Percentiles rank a stretch among this genome's conserved stretches.
Conservation (phyloP, 257 asterid species). For the Eucommia ulmoides region DNA sequence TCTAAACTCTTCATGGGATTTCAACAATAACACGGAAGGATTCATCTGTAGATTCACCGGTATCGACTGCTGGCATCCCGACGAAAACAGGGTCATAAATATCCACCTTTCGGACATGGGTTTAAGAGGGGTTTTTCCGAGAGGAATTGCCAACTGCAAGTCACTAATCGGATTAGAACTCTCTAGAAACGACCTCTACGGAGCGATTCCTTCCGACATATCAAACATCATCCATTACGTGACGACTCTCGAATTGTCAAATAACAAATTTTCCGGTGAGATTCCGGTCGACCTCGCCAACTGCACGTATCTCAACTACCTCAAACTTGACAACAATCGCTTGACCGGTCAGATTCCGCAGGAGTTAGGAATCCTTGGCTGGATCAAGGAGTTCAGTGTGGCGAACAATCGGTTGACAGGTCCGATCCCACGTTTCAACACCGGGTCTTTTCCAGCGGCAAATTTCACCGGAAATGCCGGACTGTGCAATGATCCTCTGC, state of each 20-base stretch:
- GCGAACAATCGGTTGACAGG: slow-evolving; percentile 22
- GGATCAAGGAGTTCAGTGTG: slow-evolving; percentile 24
- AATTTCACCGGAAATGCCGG: slow-evolving; percentile 45
- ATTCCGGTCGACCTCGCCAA: slow-evolving; percentile 48
- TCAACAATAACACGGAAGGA: slow-evolving; percentile 39
- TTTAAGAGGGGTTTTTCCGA: slow-evolving; percentile 69
- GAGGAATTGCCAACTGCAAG: slow-evolving; percentile 36
- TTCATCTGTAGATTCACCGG: slow-evolving; percentile 58
- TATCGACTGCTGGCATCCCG: slow-evolving; percentile 69
- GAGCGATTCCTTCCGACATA: slow-evolving; percentile 44
- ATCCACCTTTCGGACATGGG: slow-evolving; percentile 51
- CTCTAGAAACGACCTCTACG: slow-evolving; percentile 46
- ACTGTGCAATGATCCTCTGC: slow-evolving; percentile 43
- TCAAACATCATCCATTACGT: slow-evolving; percentile 23
- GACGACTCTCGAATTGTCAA: slow-evolving; percentile 62
- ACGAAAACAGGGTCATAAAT: slow-evolving; percentile 53
- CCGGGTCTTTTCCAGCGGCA: slow-evolving; percentile 7
- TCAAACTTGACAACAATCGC: slow-evolving; percentile 39
- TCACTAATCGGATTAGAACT: slow-evolving; percentile 74
- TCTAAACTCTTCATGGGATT: slow-evolving; percentile 46
- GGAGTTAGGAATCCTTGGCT: slow-evolving; percentile 17
- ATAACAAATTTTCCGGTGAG: slow-evolving; percentile 49
- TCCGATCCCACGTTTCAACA: slow-evolving; percentile 18
- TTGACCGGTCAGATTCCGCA: slow-evolving; percentile 26
- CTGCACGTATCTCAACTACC: slow-evolving; percentile 38